phyloP scores from a whole-genome alignment of 257 asterid species.

The Jaltomata sinuosa region DNA sequence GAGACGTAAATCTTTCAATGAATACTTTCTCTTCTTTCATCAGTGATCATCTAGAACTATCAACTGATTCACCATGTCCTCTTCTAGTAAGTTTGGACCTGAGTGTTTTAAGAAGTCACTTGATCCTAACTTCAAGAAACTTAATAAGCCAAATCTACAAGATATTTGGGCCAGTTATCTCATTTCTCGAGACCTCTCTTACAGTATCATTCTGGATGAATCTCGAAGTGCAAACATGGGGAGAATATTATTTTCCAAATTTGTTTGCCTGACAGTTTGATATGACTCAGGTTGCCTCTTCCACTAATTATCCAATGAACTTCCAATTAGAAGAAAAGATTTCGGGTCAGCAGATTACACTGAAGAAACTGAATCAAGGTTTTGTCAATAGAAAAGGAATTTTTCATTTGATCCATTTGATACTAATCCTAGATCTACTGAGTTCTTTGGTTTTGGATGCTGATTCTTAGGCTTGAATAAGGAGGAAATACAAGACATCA shows the following conservation, averaged over 20 bases:
- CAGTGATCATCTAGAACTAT: background rate
- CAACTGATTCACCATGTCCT: background rate
- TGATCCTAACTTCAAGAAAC: background rate
- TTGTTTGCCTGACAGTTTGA: background rate
- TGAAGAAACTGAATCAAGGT: background rate
- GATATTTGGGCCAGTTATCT: background rate
- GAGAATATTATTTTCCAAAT: background rate
- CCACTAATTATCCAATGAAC: background rate
- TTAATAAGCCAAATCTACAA: background rate
- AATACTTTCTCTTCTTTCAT: background rate
- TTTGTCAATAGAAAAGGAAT: background rate
- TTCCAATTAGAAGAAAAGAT: background rate
- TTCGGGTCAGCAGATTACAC: too few relatives aligned
- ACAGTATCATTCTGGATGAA: background rate
- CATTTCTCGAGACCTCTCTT: background rate
- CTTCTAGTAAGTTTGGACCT: background rate
- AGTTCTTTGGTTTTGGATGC: background rate
- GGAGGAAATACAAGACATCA: too few relatives aligned
- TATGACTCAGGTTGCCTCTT: background rate
- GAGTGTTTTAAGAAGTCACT: conserved; percentile 1
- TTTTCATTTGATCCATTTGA: background rate
- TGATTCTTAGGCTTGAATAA: background rate
- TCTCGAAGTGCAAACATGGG: background rate
- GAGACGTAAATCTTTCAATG: background rate
- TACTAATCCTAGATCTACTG: background rate